A percentile compares a stretch with the other conserved stretches of the same genome.
Evolutionary conservation across 2,329 filamentous ascomycete genomes (phyloP).

Genomic region (Aspergillus brunneoviolaceus): DNA sequence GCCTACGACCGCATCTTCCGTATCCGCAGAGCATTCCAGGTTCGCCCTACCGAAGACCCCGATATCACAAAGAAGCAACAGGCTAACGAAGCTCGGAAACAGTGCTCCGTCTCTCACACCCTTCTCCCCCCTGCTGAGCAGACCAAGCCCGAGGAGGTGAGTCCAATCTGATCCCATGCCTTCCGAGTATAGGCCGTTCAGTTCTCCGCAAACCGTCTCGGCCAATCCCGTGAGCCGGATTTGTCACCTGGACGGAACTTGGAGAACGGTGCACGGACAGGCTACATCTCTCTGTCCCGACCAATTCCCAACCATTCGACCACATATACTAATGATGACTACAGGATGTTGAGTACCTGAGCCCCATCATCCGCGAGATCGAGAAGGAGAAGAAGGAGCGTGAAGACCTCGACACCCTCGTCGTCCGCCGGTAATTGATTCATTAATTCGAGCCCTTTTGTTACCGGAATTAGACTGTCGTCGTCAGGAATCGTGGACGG

Average conservation of each 20-base stretch:
- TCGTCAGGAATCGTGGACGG: slow-evolving; percentile 18
- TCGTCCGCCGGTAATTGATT: slow-evolving; percentile 51
- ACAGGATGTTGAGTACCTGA: slow-evolving; percentile 67
- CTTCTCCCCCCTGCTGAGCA: slow-evolving; percentile 65
- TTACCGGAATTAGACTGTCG: slow-evolving; percentile 21
- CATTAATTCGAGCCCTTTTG: slow-evolving; percentile 18
- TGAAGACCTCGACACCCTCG: slow-evolving; percentile 66
- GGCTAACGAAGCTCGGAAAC: slow-evolving; percentile 26
- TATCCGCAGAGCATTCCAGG: slow-evolving; percentile 91
- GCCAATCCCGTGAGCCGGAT: slow-evolving; percentile 40
- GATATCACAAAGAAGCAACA: slow-evolving; percentile 11
- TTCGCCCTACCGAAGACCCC: slow-evolving; percentile 38
- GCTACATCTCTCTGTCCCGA: neutral
- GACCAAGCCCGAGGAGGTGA: slow-evolving; percentile 67
- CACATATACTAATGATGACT: slow-evolving; percentile 6
- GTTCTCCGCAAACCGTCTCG: slow-evolving; percentile 29
- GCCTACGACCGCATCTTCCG: slow-evolving; percentile 97
- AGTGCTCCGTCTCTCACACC: slow-evolving; percentile 67
- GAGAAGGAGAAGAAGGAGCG: slow-evolving; percentile 67
- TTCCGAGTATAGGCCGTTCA: slow-evolving; percentile 15
- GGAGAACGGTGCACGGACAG: slow-evolving; percentile 1
- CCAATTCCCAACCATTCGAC: neutral
- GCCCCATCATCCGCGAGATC: slow-evolving; percentile 66
- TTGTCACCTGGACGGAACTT: slow-evolving; percentile 28
- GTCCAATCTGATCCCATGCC: slow-evolving; percentile 20